Percentiles rank a stretch among this genome's conserved stretches.
These are phyloP conservation scores for Amesomyces nigricolor DNA, from an alignment of 2,329 filamentous ascomycete species.

Conservation along the genomic window DNA sequence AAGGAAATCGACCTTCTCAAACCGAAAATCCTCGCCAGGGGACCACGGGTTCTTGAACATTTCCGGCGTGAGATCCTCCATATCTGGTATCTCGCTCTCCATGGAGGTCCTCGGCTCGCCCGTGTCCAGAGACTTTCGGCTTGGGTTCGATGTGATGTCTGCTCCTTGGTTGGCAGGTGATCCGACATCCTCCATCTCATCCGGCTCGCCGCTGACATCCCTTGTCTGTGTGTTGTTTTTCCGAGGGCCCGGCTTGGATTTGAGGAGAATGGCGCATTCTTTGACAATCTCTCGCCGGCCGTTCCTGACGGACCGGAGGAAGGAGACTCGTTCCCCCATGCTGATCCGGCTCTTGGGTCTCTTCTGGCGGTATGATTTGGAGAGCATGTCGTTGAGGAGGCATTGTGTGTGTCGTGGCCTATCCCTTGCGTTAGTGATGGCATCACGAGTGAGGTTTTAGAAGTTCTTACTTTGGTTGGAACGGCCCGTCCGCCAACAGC, in stretches of 20 bases:
- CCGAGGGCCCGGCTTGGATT: neutral
- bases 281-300: neutral
- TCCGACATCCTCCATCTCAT: neutral
- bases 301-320: conserved; percentile 12
- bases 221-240: neutral
- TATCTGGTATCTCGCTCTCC: neutral
- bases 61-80: neutral
- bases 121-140: neutral
- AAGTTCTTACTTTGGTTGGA: conserved; percentile 14
- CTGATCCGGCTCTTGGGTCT: conserved; percentile 10
- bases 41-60: conserved; percentile 10
- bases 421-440: neutral
- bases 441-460: neutral
- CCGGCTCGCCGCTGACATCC: neutral
- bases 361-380: conserved; percentile 19
- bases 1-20: conserved; percentile 1
- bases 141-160: neutral
- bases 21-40: neutral
- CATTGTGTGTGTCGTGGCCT: conserved; percentile 19
- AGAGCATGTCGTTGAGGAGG: conserved; percentile 18
- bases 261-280: conserved; percentile 14
- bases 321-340: conserved; percentile 14
- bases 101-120: neutral
- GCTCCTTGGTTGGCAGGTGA: neutral
- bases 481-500: conserved; percentile 11